Conservation (phyloP, 768 basidiomycete species). For the Tephrocybe sp. region DNA sequence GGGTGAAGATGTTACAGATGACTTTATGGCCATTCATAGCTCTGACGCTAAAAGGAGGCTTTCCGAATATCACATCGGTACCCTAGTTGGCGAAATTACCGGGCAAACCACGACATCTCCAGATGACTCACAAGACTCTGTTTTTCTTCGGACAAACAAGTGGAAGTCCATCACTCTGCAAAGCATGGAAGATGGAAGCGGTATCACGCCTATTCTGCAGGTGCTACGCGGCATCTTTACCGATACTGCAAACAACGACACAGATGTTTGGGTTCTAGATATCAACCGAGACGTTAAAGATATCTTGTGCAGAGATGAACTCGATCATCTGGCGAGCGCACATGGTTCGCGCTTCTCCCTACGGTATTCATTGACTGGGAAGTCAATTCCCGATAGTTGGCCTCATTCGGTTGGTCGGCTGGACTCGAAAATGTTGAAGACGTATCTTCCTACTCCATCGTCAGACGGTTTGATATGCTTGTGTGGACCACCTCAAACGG, state of each 20-base stretch:
- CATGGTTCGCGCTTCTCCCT: conserved; percentile 34
- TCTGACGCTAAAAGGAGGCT: conserved; percentile 46
- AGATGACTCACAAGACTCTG: conserved; percentile 5
- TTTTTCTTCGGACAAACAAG: conserved; percentile 40
- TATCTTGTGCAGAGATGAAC: conserved; percentile 28
- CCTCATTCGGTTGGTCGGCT: conserved; percentile 40
- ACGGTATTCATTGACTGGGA: conserved; percentile 43
- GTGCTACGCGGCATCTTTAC: conserved; percentile 47
- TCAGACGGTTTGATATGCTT: conserved; percentile 41
- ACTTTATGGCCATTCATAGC: conserved; percentile 67
- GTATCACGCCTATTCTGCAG: conserved; percentile 58
- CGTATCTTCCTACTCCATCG: conserved; percentile 39
- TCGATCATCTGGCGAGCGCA: conserved; percentile 35
- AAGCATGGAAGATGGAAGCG: conserved; percentile 47
- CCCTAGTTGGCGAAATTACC: conserved; percentile 5
- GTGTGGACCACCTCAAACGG: conserved; percentile 44
- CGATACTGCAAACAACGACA: conserved; percentile 35
- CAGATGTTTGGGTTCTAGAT: conserved; percentile 47
- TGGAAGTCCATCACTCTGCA: conserved; percentile 50
- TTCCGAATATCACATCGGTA: conserved; percentile 32
- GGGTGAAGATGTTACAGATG: conserved; percentile 61
- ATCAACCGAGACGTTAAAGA: conserved; percentile 48
- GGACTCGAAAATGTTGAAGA: conserved; percentile 32
- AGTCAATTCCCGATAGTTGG: conserved; percentile 35
- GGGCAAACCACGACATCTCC: conserved; percentile 9